Evolutionary conservation across 257 asterid genomes (phyloP), one percentile per base, ranked within the genome.

Genomic region (Salvia miltiorrhiza): DNA sequence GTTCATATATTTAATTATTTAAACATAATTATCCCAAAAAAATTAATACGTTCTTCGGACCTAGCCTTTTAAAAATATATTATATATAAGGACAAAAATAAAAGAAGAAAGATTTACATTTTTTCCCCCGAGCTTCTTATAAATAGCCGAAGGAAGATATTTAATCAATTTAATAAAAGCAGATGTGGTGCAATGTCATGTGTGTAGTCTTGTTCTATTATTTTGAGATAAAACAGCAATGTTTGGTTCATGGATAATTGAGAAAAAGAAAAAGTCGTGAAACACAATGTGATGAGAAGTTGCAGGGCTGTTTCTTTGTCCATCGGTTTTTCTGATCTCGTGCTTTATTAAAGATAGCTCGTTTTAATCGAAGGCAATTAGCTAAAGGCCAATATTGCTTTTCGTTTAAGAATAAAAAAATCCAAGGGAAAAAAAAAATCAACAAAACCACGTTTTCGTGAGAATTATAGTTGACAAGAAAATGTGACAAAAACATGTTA

Each of bases 291-390:
- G 17, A 24, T 23, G 45, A 26, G 69, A 65, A 65, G 66, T 24
- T 21, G 67, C 50, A 59, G 55, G 7, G 56, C 20, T 67, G 78
- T 68, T 74, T 59, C 33, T 59, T 58, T 74, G 74, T 74, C 70
- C 7, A 47, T 19, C 20, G 9, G 24, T 26, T 24, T 55, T 21
- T 64, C 21, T 58, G 40, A 47, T 48, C 40, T 65, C 62, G 49
- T 73, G 79, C 57, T 75, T 68, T 67, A 59, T n/a, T 23, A 66
- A 65, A 74, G 43, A 39, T 52, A 53, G 48, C 39, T 28, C 5
- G 52, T 30, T 40, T n/a, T 45, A 37, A 49, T 72, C 49, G 16
- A 72, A 56, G 49, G 23, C 60, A 54, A 9, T 2, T 63, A 52
- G 45, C 48, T 39, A 62, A 49, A 32, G 13, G 44, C 75, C 53